Conservation (phyloP, 2,329 filamentous ascomycete genomes). For the Ophiostoma montium region DNA sequence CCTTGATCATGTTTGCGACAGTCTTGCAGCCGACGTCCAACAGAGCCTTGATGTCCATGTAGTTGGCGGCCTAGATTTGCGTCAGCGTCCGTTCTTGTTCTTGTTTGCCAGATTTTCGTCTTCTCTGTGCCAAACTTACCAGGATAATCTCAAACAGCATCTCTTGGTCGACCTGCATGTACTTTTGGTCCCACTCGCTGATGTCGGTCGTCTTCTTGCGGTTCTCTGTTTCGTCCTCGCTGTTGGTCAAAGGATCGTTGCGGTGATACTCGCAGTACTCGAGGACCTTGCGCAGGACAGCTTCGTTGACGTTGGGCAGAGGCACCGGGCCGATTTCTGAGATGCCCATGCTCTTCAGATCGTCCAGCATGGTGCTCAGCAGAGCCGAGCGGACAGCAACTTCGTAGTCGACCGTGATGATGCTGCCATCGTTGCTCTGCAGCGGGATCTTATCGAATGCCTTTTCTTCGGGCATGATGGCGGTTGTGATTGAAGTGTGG, state of each 20-base stretch:
- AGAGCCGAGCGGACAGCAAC: constrained; percentile 86
- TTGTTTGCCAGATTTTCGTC: no score
- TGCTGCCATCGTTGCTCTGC: constrained; percentile 35
- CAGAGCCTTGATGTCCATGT: constrained; percentile 96
- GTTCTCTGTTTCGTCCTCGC: constrained; percentile 82
- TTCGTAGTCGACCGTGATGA: constrained; percentile 49
- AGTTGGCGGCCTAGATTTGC: constrained; percentile 68
- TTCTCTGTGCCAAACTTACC: no score
- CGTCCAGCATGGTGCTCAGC: constrained; percentile 97
- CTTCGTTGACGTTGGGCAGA: constrained; percentile 84
- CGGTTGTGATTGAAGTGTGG: background rate
- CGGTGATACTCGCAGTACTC: constrained; percentile 98
- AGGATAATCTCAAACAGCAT: constrained; percentile 99
- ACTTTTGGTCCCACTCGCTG: constrained; percentile 99
- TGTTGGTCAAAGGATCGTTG: constrained; percentile 65
- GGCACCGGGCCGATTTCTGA: constrained; percentile 53
- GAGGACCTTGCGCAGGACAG: constrained; percentile 87
- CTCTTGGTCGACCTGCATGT: constrained; percentile 99
- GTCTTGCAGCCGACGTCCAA: constrained; percentile 99
- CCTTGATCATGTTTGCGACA: constrained; percentile 99
- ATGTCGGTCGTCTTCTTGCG: constrained; percentile 99
- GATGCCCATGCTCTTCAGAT: constrained; percentile 45
- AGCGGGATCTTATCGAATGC: constrained; percentile 30
- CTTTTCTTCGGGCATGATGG: constrained; percentile 20
- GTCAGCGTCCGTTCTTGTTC: constrained; percentile 6